phyloP scores from a whole-genome alignment of 805 yeast species.

The Metschnikowia anglica region DNA sequence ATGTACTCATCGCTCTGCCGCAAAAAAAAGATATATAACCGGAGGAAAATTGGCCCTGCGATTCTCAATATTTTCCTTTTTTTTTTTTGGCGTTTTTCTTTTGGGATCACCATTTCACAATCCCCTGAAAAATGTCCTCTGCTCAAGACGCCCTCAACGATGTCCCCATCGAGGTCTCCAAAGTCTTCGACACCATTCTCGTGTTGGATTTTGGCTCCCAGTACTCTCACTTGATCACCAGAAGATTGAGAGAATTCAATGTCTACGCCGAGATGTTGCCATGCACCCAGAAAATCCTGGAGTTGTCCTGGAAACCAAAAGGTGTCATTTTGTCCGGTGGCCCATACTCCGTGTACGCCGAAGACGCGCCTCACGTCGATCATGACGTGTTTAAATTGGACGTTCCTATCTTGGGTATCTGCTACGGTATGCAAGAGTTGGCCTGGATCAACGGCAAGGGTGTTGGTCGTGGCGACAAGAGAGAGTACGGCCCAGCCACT shows the following conservation, averaged over 20 bases:
- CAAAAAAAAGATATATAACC: not conserved
- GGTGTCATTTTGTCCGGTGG: constrained; percentile 97
- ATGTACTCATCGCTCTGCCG: not conserved
- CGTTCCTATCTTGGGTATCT: constrained; percentile 95
- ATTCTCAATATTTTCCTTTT: too few species aligned
- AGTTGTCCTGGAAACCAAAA: constrained; percentile 89
- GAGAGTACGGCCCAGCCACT: constrained; percentile 97
- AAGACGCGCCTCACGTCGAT: constrained; percentile 97
- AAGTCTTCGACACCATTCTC: constrained; percentile 92
- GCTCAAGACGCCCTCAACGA: constrained; percentile 23
- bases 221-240: constrained; percentile 93
- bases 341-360: constrained; percentile 95
- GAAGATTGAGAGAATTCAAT: constrained; percentile 96
- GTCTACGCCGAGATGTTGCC: constrained; percentile 99
- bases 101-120: constrained; percentile 4
- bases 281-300: constrained; percentile 95
- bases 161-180: constrained; percentile 65
- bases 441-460: constrained; percentile 97
- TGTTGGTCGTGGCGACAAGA: constrained; percentile 93
- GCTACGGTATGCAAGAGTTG: constrained; percentile 98
- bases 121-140: constrained; percentile 7
- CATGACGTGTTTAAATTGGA: constrained; percentile 84
- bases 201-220: constrained; percentile 98
- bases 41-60: too few species aligned
- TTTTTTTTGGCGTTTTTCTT: not conserved